Evolutionary conservation across 2,329 filamentous ascomycete genomes (phyloP), one percentile per base, ranked within the genome.

Genomic region (Zasmidium angulare): DNA sequence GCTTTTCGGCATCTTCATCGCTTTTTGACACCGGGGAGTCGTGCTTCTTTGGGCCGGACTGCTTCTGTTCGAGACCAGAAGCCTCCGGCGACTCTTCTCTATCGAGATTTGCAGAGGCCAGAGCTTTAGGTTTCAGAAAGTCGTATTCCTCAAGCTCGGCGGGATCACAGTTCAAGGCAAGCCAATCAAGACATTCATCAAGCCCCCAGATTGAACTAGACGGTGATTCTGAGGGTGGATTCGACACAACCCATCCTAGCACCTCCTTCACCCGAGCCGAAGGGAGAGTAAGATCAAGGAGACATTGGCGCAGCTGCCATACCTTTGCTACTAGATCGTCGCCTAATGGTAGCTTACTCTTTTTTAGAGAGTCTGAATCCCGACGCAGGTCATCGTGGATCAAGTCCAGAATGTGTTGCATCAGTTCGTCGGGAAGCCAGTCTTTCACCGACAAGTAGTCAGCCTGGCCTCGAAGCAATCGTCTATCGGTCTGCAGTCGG

Each of bases 151-250:
- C 59, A 21, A 74, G 61, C 51, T 72, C 68, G 21, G 61, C 64
- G 23, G 57, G 40, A 14, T 82, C 77, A 67, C 88, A 90, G 71
- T 95, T 85, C 64, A 90, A 80, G n/a, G 91, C 90, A 55, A 98
- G 82, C 91, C 92, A 96, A 68, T 97, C 91, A 20, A 99, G 74
- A 23, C 90, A 87, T 75, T 96, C 93, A 62, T 96, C 89, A 36
- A 98, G 78, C 10, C 93, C 92, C 90, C 91, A 96, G 14, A 21
- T 78, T 69, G 2, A 81, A 77, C 56, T 88, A 82, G 62, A 86
- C 86, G 59, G 22, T 23, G 50, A 54, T 26, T 75, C 73, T 59
- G 74, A 69, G 14, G 86, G 82, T 24, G 86, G 86, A 64, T 89
- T 87, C 46, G 48, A 91, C 81, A 69, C 89, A 80, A 65, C 84